Base-by-base conservation (phyloP, 192 early-diverging fungal genomes). In the Backusella morwellensis region DNA sequence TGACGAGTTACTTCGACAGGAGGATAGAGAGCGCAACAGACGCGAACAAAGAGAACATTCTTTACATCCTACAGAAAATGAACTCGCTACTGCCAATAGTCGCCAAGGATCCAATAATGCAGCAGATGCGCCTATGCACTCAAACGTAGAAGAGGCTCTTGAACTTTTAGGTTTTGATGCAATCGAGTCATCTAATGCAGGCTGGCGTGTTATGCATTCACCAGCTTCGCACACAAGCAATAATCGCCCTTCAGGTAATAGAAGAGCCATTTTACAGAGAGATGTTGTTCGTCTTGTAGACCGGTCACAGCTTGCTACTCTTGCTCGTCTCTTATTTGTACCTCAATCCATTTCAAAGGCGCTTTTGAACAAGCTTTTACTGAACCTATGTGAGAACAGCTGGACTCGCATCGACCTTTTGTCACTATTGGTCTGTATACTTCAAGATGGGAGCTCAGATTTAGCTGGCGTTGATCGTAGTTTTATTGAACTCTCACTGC, bases 381-480 rank as follows among this genome's bases (percentile, higher is more conserved):
- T 92, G 9, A 95, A 95, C 73, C 86, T 99, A 1, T 95, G 95
- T 81, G 96, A 97, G 80, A 98, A 98, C 81, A 92, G 89, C 42
- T 93, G 90, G 74, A 94, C 95, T 0, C 88, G 97, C 17, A 77
- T 85, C 6, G 96, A 99, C 70, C 78, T 98, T 6, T 86, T 98
- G n/a, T 91, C 94, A 7, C 86, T 99, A 40, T 85, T 99, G 50
- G 84, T 99, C 66, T 92, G 91, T n/a, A 91, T 97, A 23, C 85
- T 99, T 34, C 92, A 92, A 73, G 93, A 95, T 77, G 95, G 94
- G 50, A 93, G 91, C 52, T 83, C 87, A 0, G 94, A 96, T 81
- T 76, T 96, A 41, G 87, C 90, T 5, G 84, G 86, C 8, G 92
- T 95, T 1, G 95, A 96, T 70, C 88, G 89, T 73, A 90, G 88